phyloP scores from a whole-genome alignment of 2,329 filamentous ascomycete species.

The Arthroderma sp. region DNA sequence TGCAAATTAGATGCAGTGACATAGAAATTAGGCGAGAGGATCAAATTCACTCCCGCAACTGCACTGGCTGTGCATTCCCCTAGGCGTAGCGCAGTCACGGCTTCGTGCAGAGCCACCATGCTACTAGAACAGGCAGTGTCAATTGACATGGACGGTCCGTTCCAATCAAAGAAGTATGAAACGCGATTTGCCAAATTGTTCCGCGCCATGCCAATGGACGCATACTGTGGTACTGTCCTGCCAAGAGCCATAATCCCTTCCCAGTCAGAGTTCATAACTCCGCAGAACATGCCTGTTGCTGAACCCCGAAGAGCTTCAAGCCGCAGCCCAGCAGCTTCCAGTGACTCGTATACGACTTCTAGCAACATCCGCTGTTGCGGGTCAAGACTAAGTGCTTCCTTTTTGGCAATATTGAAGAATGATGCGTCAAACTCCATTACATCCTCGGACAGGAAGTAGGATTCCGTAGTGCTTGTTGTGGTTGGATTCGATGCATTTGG shows the following conservation, averaged over 20 bases:
- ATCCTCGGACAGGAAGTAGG: conserved; percentile 18
- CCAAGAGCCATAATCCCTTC: conserved; percentile 16
- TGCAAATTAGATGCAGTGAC: conserved; percentile 25
- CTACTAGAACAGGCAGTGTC: conserved; percentile 11
- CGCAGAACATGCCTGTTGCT: conserved; percentile 26
- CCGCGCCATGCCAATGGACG: background rate
- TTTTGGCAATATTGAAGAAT: conserved; percentile 22
- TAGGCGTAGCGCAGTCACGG: background rate
- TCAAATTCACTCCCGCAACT: background rate
- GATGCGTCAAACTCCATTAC: conserved; percentile 21
- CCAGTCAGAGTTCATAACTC: conserved; percentile 24
- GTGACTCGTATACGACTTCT: conserved; percentile 21
- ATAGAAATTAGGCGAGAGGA: background rate
- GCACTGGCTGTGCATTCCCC: conserved; percentile 12
- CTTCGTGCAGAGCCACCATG: conserved; percentile 8
- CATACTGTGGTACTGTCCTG: conserved; percentile 15
- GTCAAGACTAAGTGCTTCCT: conserved; percentile 22
- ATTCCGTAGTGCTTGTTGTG: conserved; percentile 6
- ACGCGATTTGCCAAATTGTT: conserved; percentile 14
- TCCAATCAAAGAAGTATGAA: conserved; percentile 18
- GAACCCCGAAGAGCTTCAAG: conserved; percentile 22
- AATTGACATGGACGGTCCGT: conserved; percentile 15
- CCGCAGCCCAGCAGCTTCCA: conserved; percentile 19
- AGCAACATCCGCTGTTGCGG: conserved; percentile 24
- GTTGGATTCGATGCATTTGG: conserved; percentile 9